A percentile compares a stretch with the other conserved stretches of the same genome.
Conservation (phyloP, 495 filamentous ascomycete genomes). For the Schizothecium vesticola region DNA sequence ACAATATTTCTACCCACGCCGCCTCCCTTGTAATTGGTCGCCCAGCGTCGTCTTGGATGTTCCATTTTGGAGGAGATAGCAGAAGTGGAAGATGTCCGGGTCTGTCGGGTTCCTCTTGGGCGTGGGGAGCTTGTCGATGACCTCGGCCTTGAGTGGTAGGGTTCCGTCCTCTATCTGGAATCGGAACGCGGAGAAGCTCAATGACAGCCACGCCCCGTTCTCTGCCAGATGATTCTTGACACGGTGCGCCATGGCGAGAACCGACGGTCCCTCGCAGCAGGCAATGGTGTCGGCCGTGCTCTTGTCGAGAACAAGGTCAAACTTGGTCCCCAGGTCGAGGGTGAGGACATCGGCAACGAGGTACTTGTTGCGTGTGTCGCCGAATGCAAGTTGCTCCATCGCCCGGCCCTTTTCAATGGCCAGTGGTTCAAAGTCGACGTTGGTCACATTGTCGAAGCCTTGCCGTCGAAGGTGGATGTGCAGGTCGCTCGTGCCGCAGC, state of each 20-base stretch:
- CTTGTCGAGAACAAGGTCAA: slow-evolving; percentile 37
- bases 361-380: slow-evolving; percentile 32
- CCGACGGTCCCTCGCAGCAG: slow-evolving; percentile 27
- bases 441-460: slow-evolving; percentile 33
- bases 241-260: slow-evolving; percentile 25
- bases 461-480: slow-evolving; percentile 29
- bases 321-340: slow-evolving; percentile 17
- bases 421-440: slow-evolving; percentile 40
- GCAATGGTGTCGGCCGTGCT: slow-evolving; percentile 39
- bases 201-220: slow-evolving; percentile 35
- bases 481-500: slow-evolving; percentile 40
- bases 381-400: slow-evolving; percentile 29
- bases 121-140: slow-evolving; percentile 30
- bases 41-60: background rate
- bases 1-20: background rate
- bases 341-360: slow-evolving; percentile 32
- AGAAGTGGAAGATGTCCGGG: slow-evolving; percentile 35
- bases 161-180: slow-evolving; percentile 19
- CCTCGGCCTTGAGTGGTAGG: slow-evolving; percentile 30
- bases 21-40: background rate
- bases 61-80: slow-evolving; percentile 30
- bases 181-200: slow-evolving; percentile 35
- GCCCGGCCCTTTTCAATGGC: slow-evolving; percentile 32
- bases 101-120: slow-evolving; percentile 29
- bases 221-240: slow-evolving; percentile 24